Percentiles rank a stretch among this genome's conserved stretches.
Conservation (phyloP, 192 early-diverging fungal genomes). For the Kickxella alabastrina region DNA sequence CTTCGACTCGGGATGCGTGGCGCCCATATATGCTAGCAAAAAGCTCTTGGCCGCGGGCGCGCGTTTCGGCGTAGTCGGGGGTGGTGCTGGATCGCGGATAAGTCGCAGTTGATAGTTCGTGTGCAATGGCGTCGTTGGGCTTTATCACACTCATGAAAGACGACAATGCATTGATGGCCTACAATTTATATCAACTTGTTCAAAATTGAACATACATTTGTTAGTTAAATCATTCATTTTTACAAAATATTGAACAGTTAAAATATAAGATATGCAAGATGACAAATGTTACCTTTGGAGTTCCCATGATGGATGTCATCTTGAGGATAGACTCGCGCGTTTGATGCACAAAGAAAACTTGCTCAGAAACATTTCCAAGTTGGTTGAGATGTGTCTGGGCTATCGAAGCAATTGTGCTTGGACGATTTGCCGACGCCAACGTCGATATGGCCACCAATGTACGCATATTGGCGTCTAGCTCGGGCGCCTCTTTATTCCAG, state of each 20-base stretch:
- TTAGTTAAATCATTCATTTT: background rate
- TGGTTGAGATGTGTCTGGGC: constrained; percentile 13
- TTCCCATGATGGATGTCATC: constrained; percentile 37
- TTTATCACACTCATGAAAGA: constrained; percentile 11
- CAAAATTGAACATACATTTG: constrained; percentile 11
- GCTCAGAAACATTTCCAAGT: constrained; percentile 4
- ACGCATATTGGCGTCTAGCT: constrained; percentile 8
- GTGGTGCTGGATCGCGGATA: constrained; percentile 1
- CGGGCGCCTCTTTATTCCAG: background rate
- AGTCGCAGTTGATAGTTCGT: constrained; percentile 3
- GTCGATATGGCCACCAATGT: constrained; percentile 26
- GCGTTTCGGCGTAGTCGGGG: constrained; percentile 17
- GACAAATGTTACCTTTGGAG: constrained; percentile 12
- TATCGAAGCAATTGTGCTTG: background rate
- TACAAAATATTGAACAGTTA: background rate
- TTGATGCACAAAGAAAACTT: constrained; percentile 23
- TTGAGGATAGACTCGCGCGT: constrained; percentile 30
- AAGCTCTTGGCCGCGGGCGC: constrained; percentile 14
- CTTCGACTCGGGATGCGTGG: constrained; percentile 13
- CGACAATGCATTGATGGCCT: constrained; percentile 23
- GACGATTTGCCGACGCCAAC: constrained; percentile 29
- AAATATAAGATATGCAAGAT: background rate
- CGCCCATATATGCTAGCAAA: constrained; percentile 26
- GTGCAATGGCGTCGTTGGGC: background rate
- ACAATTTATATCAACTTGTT: background rate